Evolutionary conservation across 2,329 filamentous ascomycete species (phyloP).

Genomic region (Fusarium tuaranense): DNA sequence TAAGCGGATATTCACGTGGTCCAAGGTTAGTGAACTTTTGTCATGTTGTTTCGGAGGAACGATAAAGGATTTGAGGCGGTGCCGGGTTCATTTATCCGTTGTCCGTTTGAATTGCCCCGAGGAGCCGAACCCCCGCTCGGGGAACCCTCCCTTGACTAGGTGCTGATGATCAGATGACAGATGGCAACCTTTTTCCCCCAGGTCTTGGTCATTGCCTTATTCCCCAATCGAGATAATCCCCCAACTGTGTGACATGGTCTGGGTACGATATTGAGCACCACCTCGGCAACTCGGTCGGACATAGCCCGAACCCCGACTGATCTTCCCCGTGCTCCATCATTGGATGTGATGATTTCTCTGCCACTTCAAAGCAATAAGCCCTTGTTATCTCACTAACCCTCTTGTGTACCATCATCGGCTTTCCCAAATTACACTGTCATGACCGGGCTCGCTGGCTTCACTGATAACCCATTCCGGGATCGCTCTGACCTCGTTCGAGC

Average conservation of each 20-base stretch:
- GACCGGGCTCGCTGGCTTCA: conserved; percentile 52
- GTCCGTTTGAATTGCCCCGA: conserved; percentile 5
- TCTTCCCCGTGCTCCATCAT: neutral
- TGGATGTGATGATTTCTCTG: neutral
- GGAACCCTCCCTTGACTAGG: neutral
- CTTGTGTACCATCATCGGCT: neutral
- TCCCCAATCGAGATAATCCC: neutral
- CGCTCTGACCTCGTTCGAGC: conserved; percentile 51
- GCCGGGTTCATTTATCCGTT: conserved; percentile 3
- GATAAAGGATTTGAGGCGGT: neutral
- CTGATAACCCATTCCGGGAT: conserved; percentile 52
- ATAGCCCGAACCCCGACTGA: neutral
- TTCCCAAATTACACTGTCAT: conserved; percentile 31
- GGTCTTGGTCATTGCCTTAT: neutral
- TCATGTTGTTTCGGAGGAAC: neutral
- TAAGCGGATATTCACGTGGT: neutral
- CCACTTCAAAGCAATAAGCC: neutral
- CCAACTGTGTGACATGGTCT: neutral
- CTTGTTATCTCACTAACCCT: neutral
- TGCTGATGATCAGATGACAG: neutral
- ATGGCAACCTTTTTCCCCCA: neutral
- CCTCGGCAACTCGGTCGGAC: neutral
- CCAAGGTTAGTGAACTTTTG: neutral
- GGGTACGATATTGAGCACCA: neutral
- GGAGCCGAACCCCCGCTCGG: neutral